Percentiles rank a stretch among this genome's conserved stretches.
Conservation (phyloP, 305 asterid species). For the Solanum hybrid region DNA sequence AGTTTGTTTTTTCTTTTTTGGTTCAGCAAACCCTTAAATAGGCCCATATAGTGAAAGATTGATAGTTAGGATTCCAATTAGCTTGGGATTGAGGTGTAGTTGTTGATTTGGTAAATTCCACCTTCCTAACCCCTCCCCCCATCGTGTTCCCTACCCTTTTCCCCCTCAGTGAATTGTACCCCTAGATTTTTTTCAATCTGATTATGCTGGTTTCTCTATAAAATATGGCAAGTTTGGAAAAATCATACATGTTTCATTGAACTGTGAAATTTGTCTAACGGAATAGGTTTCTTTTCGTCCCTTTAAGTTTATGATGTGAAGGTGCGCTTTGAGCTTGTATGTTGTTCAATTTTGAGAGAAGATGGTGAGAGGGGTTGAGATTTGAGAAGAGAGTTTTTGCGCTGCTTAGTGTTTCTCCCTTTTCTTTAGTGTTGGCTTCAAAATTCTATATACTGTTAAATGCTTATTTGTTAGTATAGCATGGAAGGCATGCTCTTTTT, state of each 20-base stretch:
- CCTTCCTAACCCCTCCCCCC: not conserved
- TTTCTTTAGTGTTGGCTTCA: not conserved
- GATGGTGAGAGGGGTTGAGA: constrained; percentile 1
- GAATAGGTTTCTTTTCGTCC: not conserved
- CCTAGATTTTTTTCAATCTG: not conserved
- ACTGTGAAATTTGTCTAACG: not conserved
- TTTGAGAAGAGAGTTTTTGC: not conserved
- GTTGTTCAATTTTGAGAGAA: constrained; percentile 3
- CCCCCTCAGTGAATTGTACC: not conserved
- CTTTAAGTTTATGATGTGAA: not conserved
- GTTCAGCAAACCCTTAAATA: not conserved
- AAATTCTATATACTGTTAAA: not conserved
- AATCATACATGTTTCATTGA: not conserved
- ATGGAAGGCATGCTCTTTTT: not conserved
- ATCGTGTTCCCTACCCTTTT: not conserved
- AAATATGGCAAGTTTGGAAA: not conserved
- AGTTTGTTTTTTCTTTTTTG: too few species aligned
- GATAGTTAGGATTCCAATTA: not conserved
- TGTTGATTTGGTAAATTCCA: not conserved
- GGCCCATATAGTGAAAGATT: not conserved
- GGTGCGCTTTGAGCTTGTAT: not conserved
- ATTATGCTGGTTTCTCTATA: not conserved
- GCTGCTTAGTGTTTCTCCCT: not conserved
- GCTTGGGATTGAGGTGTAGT: not conserved
- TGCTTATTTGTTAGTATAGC: not conserved